Conservation (phyloP, 805 yeast genomes). For the Yamadazyma phyllophila region DNA sequence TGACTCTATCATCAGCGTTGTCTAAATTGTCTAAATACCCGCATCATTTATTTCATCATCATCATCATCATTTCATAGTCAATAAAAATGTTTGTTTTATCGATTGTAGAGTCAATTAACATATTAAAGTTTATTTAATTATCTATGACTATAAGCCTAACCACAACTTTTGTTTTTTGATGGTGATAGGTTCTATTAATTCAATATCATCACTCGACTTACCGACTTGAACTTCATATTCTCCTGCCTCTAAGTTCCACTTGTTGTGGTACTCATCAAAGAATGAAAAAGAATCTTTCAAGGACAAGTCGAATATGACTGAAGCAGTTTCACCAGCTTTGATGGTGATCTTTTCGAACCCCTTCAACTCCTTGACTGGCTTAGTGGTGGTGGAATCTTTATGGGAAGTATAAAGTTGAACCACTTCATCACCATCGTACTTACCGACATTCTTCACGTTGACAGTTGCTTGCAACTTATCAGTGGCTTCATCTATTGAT, state of each 20-base stretch:
- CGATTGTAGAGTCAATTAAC: not conserved
- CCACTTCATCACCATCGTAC: constrained; percentile 26
- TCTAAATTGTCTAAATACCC: not conserved
- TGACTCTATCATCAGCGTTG: not conserved
- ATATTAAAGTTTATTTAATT: not conserved
- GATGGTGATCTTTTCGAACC: constrained; percentile 26
- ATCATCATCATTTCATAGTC: too few relatives aligned
- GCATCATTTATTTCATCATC: too few relatives aligned
- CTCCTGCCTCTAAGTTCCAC: constrained; percentile 26
- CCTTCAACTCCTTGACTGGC: constrained; percentile 30
- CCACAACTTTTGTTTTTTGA: constrained; percentile 11
- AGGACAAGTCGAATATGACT: constrained; percentile 18
- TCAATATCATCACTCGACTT: constrained; percentile 19
- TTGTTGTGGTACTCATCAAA: constrained; percentile 27
- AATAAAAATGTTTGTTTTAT: too few relatives aligned
- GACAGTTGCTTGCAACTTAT: constrained; percentile 18
- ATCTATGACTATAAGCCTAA: constrained; percentile 5
- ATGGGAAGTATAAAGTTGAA: constrained; percentile 26
- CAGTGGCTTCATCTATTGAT: constrained; percentile 14
- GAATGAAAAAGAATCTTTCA: constrained; percentile 28
- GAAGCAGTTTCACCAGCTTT: constrained; percentile 16
- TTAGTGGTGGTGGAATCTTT: constrained; percentile 18
- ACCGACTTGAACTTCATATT: constrained; percentile 26
- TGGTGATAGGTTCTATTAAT: constrained; percentile 5
- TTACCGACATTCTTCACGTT: constrained; percentile 23